Evolutionary conservation across 2,329 filamentous ascomycete species (phyloP), one percentile per base, ranked within the genome.

Genomic region (Xylariales sp.): DNA sequence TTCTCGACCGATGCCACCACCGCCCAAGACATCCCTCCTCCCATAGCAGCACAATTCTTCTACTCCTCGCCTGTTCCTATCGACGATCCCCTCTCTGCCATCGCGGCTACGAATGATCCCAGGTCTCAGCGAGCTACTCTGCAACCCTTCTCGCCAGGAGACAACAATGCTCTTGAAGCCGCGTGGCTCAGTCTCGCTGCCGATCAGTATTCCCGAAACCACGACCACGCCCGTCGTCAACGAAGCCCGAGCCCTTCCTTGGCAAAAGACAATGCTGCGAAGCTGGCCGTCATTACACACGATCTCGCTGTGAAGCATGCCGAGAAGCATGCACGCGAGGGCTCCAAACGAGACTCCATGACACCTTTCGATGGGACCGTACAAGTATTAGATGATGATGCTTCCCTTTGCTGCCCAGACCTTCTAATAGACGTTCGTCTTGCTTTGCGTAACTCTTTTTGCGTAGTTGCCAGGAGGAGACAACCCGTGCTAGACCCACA

Each of bases 41-140:
- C 87, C 0, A 79, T 91, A 62, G 84, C 85, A 39, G 86, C 91
- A 28, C 92, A 93, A 70, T 97, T 93, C 82, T 97, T 97, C 80
- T 97, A 97, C 79, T 87, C 89, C 14, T 96, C 93, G 10, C 83
- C 89, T 12, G 86, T 95, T 57, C 91, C 93, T 36, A 94, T 97
- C 76, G 94, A 97, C 75, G 94, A 97, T 75, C 93, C 93, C 30
- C 85, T 97, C n/a, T 93, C 91, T 10, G 79, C 85, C 81, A 76
- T 88, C 78, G 77, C 87, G 76, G 79, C 79, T 30, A 74, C 85
- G 78, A 70, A 84, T 77, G 81, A 90, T 58, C 77, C 84, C 14
- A 86, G 82, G 64, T 79, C 85, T 63, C 80, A 84, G 41, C 90
- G 86, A 73, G 84, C 86, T 43, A 87, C 89, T 54, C 87, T 93